Percentiles rank a stretch among this genome's conserved stretches.
Evolutionary conservation across 441 rosid genomes (phyloP).

Genomic region (Eugenia klotzschiana): DNA sequence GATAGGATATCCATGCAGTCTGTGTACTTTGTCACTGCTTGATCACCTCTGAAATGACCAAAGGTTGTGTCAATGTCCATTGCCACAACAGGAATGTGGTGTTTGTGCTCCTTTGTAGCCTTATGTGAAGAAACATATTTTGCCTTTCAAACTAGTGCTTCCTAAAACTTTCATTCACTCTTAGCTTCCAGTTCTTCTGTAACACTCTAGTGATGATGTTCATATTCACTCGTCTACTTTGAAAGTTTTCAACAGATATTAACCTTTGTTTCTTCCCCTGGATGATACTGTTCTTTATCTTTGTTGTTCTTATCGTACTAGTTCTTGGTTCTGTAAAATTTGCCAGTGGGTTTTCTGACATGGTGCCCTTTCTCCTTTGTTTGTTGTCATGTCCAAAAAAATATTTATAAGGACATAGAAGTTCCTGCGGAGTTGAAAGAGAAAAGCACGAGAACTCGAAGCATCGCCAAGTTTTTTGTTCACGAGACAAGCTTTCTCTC

Average conservation of each 20-base stretch:
- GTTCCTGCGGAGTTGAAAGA: conserved; percentile 10
- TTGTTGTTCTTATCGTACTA: background rate
- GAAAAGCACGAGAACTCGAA: background rate
- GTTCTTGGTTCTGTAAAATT: background rate
- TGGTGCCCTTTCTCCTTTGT: background rate
- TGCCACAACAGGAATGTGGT: background rate
- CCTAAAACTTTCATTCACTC: background rate
- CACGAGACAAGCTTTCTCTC: conserved; percentile 51
- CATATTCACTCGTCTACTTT: background rate
- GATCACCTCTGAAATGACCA: background rate
- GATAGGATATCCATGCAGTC: background rate
- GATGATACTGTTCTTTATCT: background rate
- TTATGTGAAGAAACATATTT: background rate
- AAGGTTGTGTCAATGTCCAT: background rate
- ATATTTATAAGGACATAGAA: conserved; percentile 19
- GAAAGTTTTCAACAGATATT: background rate
- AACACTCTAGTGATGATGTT: background rate
- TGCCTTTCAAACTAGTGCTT: background rate
- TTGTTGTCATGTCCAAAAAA: background rate
- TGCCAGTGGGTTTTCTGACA: background rate
- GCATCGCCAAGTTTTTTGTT: conserved; percentile 18
- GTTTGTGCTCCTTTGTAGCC: background rate
- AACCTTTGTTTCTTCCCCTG: background rate
- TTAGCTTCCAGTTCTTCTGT: background rate
- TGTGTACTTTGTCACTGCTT: background rate